Base-by-base conservation (phyloP, 2,329 filamentous ascomycete species). In the Botrytis byssoidea region DNA sequence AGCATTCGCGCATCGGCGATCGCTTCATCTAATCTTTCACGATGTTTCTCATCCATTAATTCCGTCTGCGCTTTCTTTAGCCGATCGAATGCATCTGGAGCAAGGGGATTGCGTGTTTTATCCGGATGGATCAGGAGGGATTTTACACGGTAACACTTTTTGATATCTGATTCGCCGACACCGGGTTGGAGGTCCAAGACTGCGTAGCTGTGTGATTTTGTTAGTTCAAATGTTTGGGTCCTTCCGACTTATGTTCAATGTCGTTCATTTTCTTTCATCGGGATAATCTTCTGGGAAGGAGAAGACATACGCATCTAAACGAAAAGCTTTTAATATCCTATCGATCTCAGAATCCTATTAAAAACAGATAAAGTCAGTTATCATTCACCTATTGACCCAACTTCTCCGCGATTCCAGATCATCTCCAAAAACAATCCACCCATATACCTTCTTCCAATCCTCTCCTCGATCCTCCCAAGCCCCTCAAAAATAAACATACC, bases 51-150 rank as follows among this genome's bases (percentile, higher is more conserved):
- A 83, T 99, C 96, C 85, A 97, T 92, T 7, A 99, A 89, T 79
- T 93, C 90, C 3, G 91, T 92, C 81, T 98, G 94, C 0, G 96
- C 96, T 84, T 98, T 98, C 81, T 97, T 97, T 42, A 99, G 88
- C 16, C 95, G 91, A 84, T 99, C 96, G 81, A 99, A 99, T 77
- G 96, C 96, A 80, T 98, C 96, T 5, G 96, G 95, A 0, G 96
- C 96, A 67, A 87, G 89, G 0, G 94, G 92, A 81, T 99, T 98
- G 80, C 91, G 91, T 73, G 96, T 98, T 83, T 99, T 99, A 86
- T 99, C 96, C 10, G 96, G 96, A 85, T 99, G 96, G 85, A 99
- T 98, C 67, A 99, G 90, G 73, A 99, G 91, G n/a, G 96, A 99
- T 84, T 98, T 98, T 80, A 94, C 95, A 86, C 96, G 95, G 85